Base-by-base conservation (phyloP, 768 basidiomycete genomes). In the Mycena capillaripes region DNA sequence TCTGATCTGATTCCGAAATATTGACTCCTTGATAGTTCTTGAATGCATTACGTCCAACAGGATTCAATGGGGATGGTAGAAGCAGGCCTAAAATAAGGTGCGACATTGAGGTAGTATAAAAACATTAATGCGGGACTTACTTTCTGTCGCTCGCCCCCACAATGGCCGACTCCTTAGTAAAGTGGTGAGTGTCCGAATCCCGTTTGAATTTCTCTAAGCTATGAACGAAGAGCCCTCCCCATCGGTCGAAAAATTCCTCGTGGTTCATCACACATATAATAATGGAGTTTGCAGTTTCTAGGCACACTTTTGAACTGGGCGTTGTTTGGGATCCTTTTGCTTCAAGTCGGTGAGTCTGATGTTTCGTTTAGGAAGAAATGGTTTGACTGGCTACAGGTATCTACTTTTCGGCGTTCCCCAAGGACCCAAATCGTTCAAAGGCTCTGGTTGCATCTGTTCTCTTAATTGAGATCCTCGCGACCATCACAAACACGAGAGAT, bases 301-400 rank as follows among this genome's bases (percentile, higher is more conserved):
- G 74, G 74, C 2, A 71, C 66, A 7, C 23, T 75, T 10, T 61
- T 71, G 7, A 71, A 71, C 57, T 75, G 74, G 74, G 42, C 30
- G 2, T 42, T 75, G 2, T 69, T 70, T 57, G 74, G 74, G 19
- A 53, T 69, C 1, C 66, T 74, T 23, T 23, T 60, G 29, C 55
- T 74, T 44, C 73, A 74, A 68, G 63, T 55, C 36, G 66, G 72
- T 70, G 44, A 23, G 72, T 55, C 19, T 7, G n/a, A 10, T 17
- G 32, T n/a, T n/a, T 16, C 40, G 67, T n/a, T n/a, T n/a, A n/a
- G n/a, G n/a, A n/a, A n/a, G n/a, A n/a, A n/a, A n/a, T n/a, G n/a
- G n/a, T n/a, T n/a, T n/a, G n/a, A n/a, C n/a, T n/a, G n/a, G n/a
- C 29, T 23, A 46, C 55, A 57, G 66, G 30, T 25, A 57, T 67